Percentiles rank a stretch among this genome's conserved stretches.
phyloP scores from a whole-genome alignment of 257 asterid genomes.

The Datura wrightii region DNA sequence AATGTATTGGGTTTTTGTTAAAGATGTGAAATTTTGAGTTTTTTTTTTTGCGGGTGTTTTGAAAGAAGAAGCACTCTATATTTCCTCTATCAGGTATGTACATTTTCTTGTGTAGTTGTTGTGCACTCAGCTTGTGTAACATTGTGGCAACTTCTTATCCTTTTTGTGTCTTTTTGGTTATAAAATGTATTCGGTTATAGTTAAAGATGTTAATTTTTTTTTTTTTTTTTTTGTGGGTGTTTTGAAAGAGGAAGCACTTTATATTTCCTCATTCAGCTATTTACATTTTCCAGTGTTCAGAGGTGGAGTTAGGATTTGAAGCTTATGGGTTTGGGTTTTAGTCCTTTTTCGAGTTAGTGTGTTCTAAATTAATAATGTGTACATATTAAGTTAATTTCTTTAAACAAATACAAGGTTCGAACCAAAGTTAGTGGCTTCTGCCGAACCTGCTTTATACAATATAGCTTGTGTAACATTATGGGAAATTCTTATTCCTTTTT shows the following conservation, averaged over 20 bases:
- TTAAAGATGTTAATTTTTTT: not conserved
- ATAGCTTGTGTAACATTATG: not conserved
- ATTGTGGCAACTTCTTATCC: not conserved
- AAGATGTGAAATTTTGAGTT: not conserved
- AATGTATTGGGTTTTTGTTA: not conserved
- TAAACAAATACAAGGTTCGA: not conserved
- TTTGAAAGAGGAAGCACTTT: conserved; percentile 61
- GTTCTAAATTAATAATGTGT: too few relatives aligned
- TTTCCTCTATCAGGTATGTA: conserved; percentile 62
- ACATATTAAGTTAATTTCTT: too few relatives aligned
- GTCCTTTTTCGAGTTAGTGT: not conserved
- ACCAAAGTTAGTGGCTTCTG: too few relatives aligned
- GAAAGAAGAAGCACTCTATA: conserved; percentile 67
- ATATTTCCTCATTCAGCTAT: conserved; percentile 66
- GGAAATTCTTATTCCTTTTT: not conserved
- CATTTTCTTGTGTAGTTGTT: not conserved
- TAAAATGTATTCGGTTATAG: not conserved
- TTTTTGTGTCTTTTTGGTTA: not conserved
- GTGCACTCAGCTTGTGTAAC: conserved; percentile 16
- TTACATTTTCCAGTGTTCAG: not conserved
- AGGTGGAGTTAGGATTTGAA: not conserved
- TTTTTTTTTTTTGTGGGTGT: too few relatives aligned
- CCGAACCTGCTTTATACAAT: not conserved
- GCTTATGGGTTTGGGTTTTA: not conserved
- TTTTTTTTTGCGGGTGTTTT: too few relatives aligned